phyloP scores from a whole-genome alignment of 176 grass and related monocot genomes.

The Oropetium thomaeum region DNA sequence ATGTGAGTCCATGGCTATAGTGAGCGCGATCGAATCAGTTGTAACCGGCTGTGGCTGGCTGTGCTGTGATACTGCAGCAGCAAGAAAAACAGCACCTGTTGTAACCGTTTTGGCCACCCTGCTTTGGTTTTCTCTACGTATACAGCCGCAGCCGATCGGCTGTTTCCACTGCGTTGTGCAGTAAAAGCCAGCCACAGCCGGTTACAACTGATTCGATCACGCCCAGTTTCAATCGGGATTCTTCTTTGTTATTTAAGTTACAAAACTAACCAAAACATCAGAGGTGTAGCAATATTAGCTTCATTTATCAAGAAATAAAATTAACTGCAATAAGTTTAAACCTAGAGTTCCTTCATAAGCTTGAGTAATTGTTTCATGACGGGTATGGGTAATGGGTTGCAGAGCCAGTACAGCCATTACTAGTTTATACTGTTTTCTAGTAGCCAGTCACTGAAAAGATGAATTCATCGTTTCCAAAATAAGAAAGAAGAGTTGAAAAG shows the following conservation, averaged over 20 bases:
- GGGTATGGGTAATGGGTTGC: background rate
- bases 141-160: no score
- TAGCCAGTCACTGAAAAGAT: background rate
- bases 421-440: slow-evolving; percentile 5
- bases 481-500: slow-evolving; percentile 46
- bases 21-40: no score
- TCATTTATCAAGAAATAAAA: no score
- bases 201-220: no score
- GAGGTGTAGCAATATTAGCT: background rate
- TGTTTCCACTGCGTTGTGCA: no score
- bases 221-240: slow-evolving; percentile 18
- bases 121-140: no score
- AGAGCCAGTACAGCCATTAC: slow-evolving; percentile 16
- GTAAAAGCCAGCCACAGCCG: no score
- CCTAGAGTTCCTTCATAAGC: background rate
- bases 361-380: slow-evolving; percentile 18
- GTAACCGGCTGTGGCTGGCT: no score
- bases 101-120: no score
- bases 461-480: background rate
- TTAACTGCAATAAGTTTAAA: background rate
- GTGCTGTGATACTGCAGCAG: no score
- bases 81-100: no score
- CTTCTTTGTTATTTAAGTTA: slow-evolving; percentile 20
- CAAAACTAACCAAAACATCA: background rate
- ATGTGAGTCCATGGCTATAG: slow-evolving; percentile 6